Base-by-base conservation (phyloP, 306 rosid species). In the Lithocarpus polystachyus region DNA sequence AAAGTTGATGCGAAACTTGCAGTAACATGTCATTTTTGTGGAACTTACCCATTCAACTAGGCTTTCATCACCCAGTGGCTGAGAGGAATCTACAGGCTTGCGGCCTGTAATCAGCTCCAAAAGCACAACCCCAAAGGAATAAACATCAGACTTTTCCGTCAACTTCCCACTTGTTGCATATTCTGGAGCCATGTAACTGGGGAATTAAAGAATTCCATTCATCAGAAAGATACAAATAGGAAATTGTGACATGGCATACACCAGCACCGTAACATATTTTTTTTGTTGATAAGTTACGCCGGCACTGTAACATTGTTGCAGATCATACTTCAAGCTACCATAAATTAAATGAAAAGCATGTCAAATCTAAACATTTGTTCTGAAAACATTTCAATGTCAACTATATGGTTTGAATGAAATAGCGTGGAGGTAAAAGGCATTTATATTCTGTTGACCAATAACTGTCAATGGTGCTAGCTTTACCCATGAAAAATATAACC, bases 171-270 rank as follows among this genome's bases (percentile, higher is more conserved):
- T 96, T 24, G 98, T 93, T 12, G 99, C 99, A 74, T 96, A 96
- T 83, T 96, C 99, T 35, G 99, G 98, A 56, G 99, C 99, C 99
- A 96, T 91, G 82, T 96, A 96, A 84, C 98, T 93, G 89, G 4
- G 68, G 75, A 79, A 62, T 83, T 72, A 77, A 73, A 87, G 33
- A 83, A 80, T 80, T 55, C 20, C 57, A 53, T 78, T 83, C 73
- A 75, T 85, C 71, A 87, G 76, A 82, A 61, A 78, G 40, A 28
- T 56, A 51, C 67, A 26, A 56, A 60, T 37, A 52, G 26, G 19
- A 78, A 79, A 70, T 51, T 43, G 51, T 17, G 62, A 61, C 45
- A 64, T 22, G 22, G 35, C 62, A 72, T 53, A 77, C 64, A 37
- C 51, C 37, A 73, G 43, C 62, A 67, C 45, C 17, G 22, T 64